Evolutionary conservation across 1,284 basidiomycete genomes (phyloP), one percentile per base, ranked within the genome.

Genomic region (Marasmius fiardii): DNA sequence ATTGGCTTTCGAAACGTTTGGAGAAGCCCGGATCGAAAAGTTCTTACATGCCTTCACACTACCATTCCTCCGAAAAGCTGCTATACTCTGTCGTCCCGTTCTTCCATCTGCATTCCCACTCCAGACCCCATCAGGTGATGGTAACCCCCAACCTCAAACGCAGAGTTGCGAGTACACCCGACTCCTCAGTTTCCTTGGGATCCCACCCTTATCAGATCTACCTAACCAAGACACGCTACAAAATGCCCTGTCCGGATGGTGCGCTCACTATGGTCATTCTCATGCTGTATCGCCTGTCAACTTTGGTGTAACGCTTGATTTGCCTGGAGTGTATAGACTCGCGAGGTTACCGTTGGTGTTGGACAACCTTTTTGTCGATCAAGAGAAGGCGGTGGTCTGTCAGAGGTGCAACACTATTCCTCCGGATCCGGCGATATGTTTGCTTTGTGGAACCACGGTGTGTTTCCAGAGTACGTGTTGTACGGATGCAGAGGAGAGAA

Each of bases 401-500:
- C 72, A 74, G 39, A 81, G 83, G 35, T 99, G 96, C 71, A 79
- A 82, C 47, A 90, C 86, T 0, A 82, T 91, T 6, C 95, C 96
- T 0, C 75, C 80, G 4, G 93, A 93, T 64, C 92, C 93, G 7
- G 96, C 95, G 0, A 84, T 99, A 3, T 99, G 96, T 69, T 72
- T 98, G 58, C 79, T 95, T 51, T 99, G 97, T 64, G 96, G 96
- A 1, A 79, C 86, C 44, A 84, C 90, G 16, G 86, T 93, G 7
- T 99, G 97, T 68, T 83, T 95, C 73, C 92, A 95, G 67, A 92
- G 92, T 61, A 90, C 95, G 64, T 99, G 96, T 67, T 99, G 96
- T 70, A 80, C 81, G 62, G 92, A 95, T 63, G 65, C 74, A 23
- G 88, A 93, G 43, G 74, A 81, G 53, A 71, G 62, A 7, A 72